These are phyloP conservation scores for Sclerotinia nivalis DNA, from an alignment of 2,329 filamentous ascomycete species.

Conservation along the genomic window DNA sequence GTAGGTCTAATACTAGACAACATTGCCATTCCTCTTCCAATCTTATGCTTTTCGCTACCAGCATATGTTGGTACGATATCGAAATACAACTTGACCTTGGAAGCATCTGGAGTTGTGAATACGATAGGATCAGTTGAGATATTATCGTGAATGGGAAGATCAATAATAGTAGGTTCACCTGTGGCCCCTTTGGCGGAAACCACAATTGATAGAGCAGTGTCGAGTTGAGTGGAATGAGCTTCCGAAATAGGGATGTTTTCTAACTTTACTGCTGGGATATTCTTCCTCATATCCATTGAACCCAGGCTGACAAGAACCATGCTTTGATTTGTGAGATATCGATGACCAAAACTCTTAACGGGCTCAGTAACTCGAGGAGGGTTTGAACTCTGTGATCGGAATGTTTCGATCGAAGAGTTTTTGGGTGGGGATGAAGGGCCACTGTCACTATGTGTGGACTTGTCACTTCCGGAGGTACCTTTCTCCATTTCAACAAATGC, in stretches of 20 bases:
- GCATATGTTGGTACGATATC: constrained; percentile 96
- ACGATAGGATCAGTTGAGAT: constrained; percentile 91
- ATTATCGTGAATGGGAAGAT: constrained; percentile 90
- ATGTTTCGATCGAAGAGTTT: constrained; percentile 61
- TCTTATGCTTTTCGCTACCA: constrained; percentile 81
- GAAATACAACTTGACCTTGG: constrained; percentile 85
- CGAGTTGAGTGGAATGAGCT: constrained; percentile 88
- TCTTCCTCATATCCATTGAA: constrained; percentile 90
- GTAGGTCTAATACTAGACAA: constrained; percentile 82
- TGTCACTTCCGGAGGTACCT: constrained; percentile 39
- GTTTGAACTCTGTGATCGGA: constrained; percentile 50
- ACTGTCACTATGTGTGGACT: constrained; percentile 31
- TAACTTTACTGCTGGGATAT: constrained; percentile 75
- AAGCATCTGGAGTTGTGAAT: constrained; percentile 76
- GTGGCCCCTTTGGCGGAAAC: constrained; percentile 82
- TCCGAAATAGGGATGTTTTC: constrained; percentile 85
- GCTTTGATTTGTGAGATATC: constrained; percentile 85
- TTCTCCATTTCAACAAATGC: constrained; percentile 44
- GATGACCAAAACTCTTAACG: constrained; percentile 93
- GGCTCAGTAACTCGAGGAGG: constrained; percentile 64
- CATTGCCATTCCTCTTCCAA: constrained; percentile 86
- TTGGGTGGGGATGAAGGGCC: constrained; percentile 48
- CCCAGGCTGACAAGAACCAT: constrained; percentile 91
- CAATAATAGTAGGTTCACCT: constrained; percentile 85
- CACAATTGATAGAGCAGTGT: constrained; percentile 89